Conservation (phyloP, 1,284 basidiomycete species). For the Entoloma clypeatum region DNA sequence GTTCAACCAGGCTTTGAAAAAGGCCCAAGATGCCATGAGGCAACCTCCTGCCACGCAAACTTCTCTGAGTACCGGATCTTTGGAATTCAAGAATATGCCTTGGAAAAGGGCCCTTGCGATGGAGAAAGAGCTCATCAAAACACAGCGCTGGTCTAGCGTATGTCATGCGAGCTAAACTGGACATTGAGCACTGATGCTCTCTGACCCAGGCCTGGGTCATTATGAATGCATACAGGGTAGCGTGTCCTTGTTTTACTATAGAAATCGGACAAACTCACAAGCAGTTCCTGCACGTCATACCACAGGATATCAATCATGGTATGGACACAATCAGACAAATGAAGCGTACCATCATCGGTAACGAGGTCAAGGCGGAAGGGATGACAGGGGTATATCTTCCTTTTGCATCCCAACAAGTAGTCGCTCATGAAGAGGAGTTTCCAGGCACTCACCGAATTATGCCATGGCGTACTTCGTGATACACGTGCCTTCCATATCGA, state of each 20-base stretch:
- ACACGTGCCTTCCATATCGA: constrained; percentile 31
- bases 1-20: constrained; percentile 27
- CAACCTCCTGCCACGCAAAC: constrained; percentile 4
- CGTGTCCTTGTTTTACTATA: constrained; percentile 6
- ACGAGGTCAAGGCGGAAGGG: constrained; percentile 9
- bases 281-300: background rate
- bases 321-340: constrained; percentile 24
- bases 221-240: constrained; percentile 24
- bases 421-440: background rate
- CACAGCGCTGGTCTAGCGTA: constrained; percentile 26
- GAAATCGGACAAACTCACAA: no score
- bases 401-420: background rate
- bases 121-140: constrained; percentile 19
- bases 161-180: constrained; percentile 6
- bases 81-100: constrained; percentile 12
- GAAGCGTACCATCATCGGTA: constrained; percentile 12
- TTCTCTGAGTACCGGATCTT: constrained; percentile 1
- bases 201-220: constrained; percentile 32
- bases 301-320: constrained; percentile 29
- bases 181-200: background rate
- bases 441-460: constrained; percentile 27
- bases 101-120: constrained; percentile 21
- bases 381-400: constrained; percentile 11
- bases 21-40: constrained; percentile 21
- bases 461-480: constrained; percentile 32